These are phyloP conservation scores for Sisymbrium altissimum DNA, from an alignment of 345 rosid species.

Conservation along the genomic window DNA sequence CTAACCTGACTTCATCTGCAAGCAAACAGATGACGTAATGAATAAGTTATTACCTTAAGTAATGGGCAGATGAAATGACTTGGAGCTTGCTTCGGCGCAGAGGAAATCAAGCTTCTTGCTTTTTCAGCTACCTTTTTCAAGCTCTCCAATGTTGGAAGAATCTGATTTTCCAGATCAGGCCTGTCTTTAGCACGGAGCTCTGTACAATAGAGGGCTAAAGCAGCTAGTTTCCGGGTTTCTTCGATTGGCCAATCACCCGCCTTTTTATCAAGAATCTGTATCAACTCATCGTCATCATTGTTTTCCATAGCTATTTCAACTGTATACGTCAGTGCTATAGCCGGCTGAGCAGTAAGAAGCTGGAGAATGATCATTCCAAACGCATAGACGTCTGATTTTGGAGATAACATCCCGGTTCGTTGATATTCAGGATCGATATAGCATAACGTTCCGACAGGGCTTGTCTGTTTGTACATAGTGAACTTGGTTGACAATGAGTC, in stretches of 20 bases:
- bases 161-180: slow-evolving; percentile 46
- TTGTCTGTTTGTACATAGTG: slow-evolving; percentile 49
- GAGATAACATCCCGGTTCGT: slow-evolving; percentile 68
- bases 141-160: slow-evolving; percentile 67
- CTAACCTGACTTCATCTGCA: neutral
- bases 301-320: slow-evolving; percentile 64
- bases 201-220: slow-evolving; percentile 60
- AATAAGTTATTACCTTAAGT: slow-evolving; percentile 48
- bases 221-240: slow-evolving; percentile 61
- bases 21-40: neutral
- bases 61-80: slow-evolving; percentile 77
- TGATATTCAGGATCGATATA: slow-evolving; percentile 94
- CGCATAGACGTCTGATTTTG: slow-evolving; percentile 79
- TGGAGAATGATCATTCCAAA: slow-evolving; percentile 79
- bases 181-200: slow-evolving; percentile 69
- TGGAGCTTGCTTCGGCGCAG: slow-evolving; percentile 36
- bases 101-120: slow-evolving; percentile 31
- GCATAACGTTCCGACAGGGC: slow-evolving; percentile 75
- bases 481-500: slow-evolving; percentile 35
- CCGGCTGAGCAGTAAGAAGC: slow-evolving; percentile 73
- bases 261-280: slow-evolving; percentile 53
- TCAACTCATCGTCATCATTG: slow-evolving; percentile 34
- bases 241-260: slow-evolving; percentile 79
- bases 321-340: slow-evolving; percentile 57
- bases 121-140: slow-evolving; percentile 51